Evolutionary conservation across 768 basidiomycete genomes (phyloP).

Genomic region (Podaxis carcinomalis): DNA sequence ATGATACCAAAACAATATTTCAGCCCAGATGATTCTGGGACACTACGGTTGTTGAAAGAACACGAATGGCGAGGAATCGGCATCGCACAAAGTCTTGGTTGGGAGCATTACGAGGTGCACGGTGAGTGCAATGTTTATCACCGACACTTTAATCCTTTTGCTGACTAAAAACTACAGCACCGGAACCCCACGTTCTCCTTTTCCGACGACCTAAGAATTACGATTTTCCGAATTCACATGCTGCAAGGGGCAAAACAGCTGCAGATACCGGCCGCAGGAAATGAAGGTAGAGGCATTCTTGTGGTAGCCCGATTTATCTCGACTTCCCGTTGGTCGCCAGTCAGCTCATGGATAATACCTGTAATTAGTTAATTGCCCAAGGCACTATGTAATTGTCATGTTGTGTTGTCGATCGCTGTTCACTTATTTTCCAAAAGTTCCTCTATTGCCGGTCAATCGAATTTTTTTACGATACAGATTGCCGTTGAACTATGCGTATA

Average conservation of each 20-base stretch:
- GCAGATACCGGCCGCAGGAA: slow-evolving; percentile 30
- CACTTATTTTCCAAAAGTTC: neutral
- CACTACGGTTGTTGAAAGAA: slow-evolving; percentile 79
- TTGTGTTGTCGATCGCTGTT: slow-evolving; percentile 13
- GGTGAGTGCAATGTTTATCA: slow-evolving; percentile 40
- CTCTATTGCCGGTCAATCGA: slow-evolving; percentile 1
- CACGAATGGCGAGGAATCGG: slow-evolving; percentile 96
- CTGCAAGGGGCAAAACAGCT: slow-evolving; percentile 28
- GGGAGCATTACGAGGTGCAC: slow-evolving; percentile 98
- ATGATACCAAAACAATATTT: slow-evolving; percentile 87
- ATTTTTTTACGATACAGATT: neutral
- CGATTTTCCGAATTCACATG: slow-evolving; percentile 46
- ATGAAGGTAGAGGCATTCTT: neutral
- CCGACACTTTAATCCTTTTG: neutral
- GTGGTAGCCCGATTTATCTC: neutral
- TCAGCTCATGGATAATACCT: neutral
- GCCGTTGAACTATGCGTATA: neutral
- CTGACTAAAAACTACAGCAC: slow-evolving; percentile 43
- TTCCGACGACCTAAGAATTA: slow-evolving; percentile 81
- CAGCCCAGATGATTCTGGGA: slow-evolving; percentile 66
- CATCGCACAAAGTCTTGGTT: slow-evolving; percentile 92
- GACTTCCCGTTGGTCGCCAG: neutral
- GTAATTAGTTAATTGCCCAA: slow-evolving; percentile 1
- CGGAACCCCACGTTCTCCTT: slow-evolving; percentile 90
- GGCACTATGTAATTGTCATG: slow-evolving; percentile 9